Conservation (phyloP, 805 yeast species). For the Saturnispora besseyi region DNA sequence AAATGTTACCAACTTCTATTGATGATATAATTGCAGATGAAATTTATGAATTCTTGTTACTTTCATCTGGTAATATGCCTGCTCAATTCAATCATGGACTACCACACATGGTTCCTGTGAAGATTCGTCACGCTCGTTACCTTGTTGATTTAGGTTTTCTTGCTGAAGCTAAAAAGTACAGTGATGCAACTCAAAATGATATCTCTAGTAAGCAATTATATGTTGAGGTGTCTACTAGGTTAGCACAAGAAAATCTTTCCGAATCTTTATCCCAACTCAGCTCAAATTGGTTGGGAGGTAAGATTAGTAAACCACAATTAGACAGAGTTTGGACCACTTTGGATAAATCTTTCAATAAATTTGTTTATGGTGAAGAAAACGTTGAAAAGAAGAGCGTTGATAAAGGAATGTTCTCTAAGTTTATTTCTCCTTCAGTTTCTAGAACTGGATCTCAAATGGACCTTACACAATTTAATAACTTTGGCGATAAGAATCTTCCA, state of each 20-base stretch:
- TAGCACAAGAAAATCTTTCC: conserved; percentile 31
- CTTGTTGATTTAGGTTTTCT: conserved; percentile 60
- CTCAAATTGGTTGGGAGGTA: conserved; percentile 70
- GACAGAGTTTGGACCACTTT: conserved; percentile 85
- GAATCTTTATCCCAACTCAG: conserved; percentile 39
- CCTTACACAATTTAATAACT: conserved; percentile 10
- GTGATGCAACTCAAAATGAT: conserved; percentile 39
- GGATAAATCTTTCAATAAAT: conserved; percentile 68
- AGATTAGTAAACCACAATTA: conserved; percentile 23
- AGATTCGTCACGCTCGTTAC: conserved; percentile 56
- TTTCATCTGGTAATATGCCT: conserved; percentile 27
- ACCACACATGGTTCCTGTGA: conserved; percentile 50
- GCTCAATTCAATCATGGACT: conserved; percentile 27
- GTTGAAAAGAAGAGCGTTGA: conserved; percentile 31
- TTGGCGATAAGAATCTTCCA: background rate
- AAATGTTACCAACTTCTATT: conserved; percentile 23
- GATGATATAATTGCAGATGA: conserved; percentile 54
- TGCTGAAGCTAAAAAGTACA: conserved; percentile 52
- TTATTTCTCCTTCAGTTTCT: conserved; percentile 55
- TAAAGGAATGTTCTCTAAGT: conserved; percentile 59
- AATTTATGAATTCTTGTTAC: conserved; percentile 50
- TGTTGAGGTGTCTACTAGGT: conserved; percentile 27
- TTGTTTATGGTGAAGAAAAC: conserved; percentile 78
- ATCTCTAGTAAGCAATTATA: conserved; percentile 32
- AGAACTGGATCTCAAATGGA: conserved; percentile 41